phyloP scores from a whole-genome alignment of 2,329 filamentous ascomycete genomes.

The Ascochyta lentis region DNA sequence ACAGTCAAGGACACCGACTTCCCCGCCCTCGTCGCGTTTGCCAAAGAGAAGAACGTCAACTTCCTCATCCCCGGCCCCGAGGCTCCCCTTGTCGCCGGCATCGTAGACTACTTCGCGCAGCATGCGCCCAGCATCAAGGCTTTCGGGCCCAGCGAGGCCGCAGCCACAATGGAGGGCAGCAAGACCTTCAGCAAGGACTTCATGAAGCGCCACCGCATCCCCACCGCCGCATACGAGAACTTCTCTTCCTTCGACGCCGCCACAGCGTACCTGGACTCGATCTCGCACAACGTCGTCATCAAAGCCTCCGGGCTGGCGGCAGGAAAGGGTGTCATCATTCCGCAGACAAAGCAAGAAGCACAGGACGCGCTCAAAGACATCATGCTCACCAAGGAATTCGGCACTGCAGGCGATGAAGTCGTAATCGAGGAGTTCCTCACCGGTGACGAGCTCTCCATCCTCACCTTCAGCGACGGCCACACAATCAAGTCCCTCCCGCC shows the following conservation, averaged over 20 bases:
- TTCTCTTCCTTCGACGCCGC: constrained; percentile 80
- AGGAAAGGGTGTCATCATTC: constrained; percentile 94
- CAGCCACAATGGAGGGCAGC: constrained; percentile 91
- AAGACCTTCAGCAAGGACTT: constrained; percentile 99
- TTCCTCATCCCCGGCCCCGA: constrained; percentile 91
- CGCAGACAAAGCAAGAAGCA: constrained; percentile 80
- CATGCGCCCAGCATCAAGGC: constrained; percentile 67
- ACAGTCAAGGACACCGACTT: constrained; percentile 79
- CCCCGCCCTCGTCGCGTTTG: constrained; percentile 74
- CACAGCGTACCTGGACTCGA: constrained; percentile 67
- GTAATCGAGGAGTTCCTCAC: constrained; percentile 94
- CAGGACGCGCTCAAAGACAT: constrained; percentile 82
- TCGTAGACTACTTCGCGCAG: constrained; percentile 80
- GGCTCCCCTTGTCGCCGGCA: constrained; percentile 89
- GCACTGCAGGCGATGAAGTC: constrained; percentile 83
- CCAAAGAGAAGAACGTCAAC: constrained; percentile 75
- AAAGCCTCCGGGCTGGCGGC: constrained; percentile 92
- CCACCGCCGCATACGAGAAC: constrained; percentile 89
- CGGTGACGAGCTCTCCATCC: constrained; percentile 89
- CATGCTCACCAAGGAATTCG: constrained; percentile 89
- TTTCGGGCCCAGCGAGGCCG: constrained; percentile 85
- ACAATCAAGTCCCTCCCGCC: constrained; percentile 83
- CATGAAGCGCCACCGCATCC: constrained; percentile 89
- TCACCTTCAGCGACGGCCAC: constrained; percentile 90
- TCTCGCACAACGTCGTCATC: constrained; percentile 67